These are phyloP conservation scores for Diaporthe vexans DNA, from an alignment of 2,329 filamentous ascomycete species.

Conservation along the genomic window DNA sequence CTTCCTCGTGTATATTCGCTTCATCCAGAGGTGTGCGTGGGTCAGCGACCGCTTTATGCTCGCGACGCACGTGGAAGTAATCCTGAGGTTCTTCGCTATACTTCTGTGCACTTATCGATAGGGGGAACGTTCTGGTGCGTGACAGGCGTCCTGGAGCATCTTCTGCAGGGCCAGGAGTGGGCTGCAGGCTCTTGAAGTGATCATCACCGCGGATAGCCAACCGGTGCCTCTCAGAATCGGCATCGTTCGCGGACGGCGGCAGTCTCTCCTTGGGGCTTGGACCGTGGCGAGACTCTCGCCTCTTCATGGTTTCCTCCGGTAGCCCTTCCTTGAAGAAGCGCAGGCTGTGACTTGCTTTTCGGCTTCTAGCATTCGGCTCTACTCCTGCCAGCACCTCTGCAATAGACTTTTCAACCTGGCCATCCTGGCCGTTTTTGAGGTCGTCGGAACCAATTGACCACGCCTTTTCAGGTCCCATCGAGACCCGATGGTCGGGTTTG, in stretches of 20 bases:
- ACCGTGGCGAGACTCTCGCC: slow-evolving; percentile 60
- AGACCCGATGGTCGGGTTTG: slow-evolving; percentile 58
- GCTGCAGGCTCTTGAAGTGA: slow-evolving; percentile 40
- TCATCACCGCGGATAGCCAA: slow-evolving; percentile 43
- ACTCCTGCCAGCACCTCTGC: slow-evolving; percentile 71
- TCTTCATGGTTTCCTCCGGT: slow-evolving; percentile 70
- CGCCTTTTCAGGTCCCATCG: slow-evolving; percentile 67
- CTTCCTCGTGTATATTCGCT: slow-evolving; percentile 13
- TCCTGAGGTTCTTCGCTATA: slow-evolving; percentile 43
- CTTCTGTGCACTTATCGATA: slow-evolving; percentile 29
- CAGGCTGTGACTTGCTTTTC: slow-evolving; percentile 77
- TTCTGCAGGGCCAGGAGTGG: slow-evolving; percentile 46
- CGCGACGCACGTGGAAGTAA: slow-evolving; percentile 45
- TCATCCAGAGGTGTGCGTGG: slow-evolving; percentile 23
- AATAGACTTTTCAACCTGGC: slow-evolving; percentile 75
- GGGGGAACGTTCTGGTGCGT: slow-evolving; percentile 44
- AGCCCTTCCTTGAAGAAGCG: slow-evolving; percentile 77
- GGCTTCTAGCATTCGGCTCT: slow-evolving; percentile 75
- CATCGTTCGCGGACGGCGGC: slow-evolving; percentile 50
- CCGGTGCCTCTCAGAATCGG: slow-evolving; percentile 42
- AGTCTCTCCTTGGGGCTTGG: slow-evolving; percentile 56
- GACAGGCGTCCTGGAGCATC: slow-evolving; percentile 45
- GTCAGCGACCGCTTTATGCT: slow-evolving; percentile 13
- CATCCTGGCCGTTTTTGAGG: slow-evolving; percentile 62
- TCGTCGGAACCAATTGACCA: slow-evolving; percentile 74